Percentiles rank a stretch among this genome's conserved stretches.
Evolutionary conservation across 371 early-diverging fungal species (phyloP).

Genomic region (Phascolomyces articulosus): DNA sequence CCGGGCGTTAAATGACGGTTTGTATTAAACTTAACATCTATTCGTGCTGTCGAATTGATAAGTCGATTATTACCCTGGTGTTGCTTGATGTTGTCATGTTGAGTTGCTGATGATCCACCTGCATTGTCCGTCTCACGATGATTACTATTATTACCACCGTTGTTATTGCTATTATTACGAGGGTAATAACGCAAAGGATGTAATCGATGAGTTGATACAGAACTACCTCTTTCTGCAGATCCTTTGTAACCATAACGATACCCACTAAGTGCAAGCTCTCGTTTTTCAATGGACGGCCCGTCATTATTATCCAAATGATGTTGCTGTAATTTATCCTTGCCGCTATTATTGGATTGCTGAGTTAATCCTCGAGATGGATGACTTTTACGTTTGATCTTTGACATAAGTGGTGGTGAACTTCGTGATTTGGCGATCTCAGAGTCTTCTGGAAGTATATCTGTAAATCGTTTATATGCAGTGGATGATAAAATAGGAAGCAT

Average conservation of each 20-base stretch:
- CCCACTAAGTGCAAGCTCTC: conserved; percentile 24
- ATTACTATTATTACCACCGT: not conserved
- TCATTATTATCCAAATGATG: not conserved
- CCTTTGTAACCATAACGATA: conserved; percentile 30
- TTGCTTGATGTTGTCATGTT: not conserved
- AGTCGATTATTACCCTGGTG: conserved; percentile 1
- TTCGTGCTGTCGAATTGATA: not conserved
- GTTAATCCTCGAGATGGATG: not conserved
- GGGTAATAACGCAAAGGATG: conserved; percentile 1
- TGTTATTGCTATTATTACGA: not conserved
- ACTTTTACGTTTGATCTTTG: not conserved
- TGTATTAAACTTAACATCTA: conserved; percentile 1
- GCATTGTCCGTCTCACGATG: not conserved
- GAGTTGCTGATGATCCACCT: not conserved
- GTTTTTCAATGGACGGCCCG: conserved; percentile 9
- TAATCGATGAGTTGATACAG: conserved; percentile 3
- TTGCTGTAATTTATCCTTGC: not conserved
- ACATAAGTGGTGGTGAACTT: conserved; percentile 28
- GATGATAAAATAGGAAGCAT: conserved; percentile 29
- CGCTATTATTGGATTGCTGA: not conserved
- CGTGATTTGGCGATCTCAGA: conserved; percentile 27
- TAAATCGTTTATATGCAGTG: conserved; percentile 30
- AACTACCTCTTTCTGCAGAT: conserved; percentile 21
- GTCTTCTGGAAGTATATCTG: conserved; percentile 29
- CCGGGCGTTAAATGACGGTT: not conserved